Evolutionary conservation across 805 yeast genomes (phyloP).

Genomic region (Ascoidea tarda): DNA sequence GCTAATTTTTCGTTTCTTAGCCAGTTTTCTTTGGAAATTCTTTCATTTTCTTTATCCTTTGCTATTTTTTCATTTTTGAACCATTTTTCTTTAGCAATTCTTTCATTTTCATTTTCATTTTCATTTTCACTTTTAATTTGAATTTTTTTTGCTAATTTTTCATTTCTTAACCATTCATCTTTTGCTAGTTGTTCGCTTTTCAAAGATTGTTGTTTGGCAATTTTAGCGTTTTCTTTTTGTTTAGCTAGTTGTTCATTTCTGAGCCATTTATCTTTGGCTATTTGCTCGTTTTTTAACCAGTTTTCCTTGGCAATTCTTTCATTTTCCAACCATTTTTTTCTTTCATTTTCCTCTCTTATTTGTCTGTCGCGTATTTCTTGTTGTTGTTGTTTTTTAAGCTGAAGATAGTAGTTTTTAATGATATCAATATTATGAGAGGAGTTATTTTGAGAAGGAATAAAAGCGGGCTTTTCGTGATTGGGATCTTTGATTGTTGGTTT

Average conservation of each 20-base stretch:
- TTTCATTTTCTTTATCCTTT: background rate
- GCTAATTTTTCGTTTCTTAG: constrained; percentile 1
- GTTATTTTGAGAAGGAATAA: background rate
- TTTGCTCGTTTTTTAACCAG: background rate
- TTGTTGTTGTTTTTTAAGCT: background rate
- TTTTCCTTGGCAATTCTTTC: background rate
- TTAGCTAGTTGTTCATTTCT: background rate
- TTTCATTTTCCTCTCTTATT: background rate
- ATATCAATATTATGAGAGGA: constrained; percentile 3
- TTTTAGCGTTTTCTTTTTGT: background rate
- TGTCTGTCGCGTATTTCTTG: background rate
- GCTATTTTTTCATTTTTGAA: background rate
- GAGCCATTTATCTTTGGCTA: background rate
- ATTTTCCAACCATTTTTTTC: background rate
- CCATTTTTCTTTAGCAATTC: background rate
- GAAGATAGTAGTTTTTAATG: background rate
- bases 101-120: background rate
- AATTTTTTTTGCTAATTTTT: background rate
- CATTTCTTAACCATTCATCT: background rate
- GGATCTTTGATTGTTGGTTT: no score
- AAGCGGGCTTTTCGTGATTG: background rate
- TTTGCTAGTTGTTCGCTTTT: background rate
- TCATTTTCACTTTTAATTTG: background rate
- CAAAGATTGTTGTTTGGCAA: no score
- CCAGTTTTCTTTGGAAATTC: background rate